Evolutionary conservation across 2,329 filamentous ascomycete species (phyloP).

Genomic region (Claviceps spartinae): DNA sequence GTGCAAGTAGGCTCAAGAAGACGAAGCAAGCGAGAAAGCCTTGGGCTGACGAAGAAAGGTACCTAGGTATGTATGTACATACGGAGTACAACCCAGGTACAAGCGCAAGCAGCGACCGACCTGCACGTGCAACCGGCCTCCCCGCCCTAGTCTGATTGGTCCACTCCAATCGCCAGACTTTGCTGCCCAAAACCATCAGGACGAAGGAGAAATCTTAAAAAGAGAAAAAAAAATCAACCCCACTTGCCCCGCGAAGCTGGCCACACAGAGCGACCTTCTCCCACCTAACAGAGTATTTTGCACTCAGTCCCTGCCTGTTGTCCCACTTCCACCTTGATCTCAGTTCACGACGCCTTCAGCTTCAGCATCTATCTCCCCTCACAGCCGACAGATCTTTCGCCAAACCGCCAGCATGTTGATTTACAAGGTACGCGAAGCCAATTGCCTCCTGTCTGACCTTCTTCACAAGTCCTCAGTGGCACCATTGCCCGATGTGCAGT

Average conservation of each 20-base stretch:
- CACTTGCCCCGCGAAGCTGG: neutral
- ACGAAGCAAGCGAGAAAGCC: too few relatives aligned
- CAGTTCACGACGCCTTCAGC: constrained; percentile 4
- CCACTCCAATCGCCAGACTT: too few relatives aligned
- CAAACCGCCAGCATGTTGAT: constrained; percentile 55
- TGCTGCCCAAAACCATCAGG: too few relatives aligned
- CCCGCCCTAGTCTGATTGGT: too few relatives aligned
- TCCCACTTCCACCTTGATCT: constrained; percentile 1
- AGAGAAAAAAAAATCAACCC: neutral
- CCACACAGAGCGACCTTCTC: neutral
- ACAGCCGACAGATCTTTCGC: constrained; percentile 7
- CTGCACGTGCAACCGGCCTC: too few relatives aligned
- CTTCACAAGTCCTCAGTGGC: too few relatives aligned
- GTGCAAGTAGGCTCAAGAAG: too few relatives aligned
- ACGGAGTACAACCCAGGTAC: too few relatives aligned
- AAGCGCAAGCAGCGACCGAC: too few relatives aligned
- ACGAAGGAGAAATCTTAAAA: neutral
- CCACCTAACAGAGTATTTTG: constrained; percentile 1
- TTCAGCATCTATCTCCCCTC: constrained; percentile 8
- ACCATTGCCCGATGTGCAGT: too few relatives aligned
- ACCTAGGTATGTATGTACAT: too few relatives aligned
- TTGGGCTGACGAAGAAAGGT: too few relatives aligned
- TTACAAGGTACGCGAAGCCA: constrained; percentile 43
- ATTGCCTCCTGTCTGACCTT: neutral
- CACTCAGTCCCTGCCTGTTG: neutral